Evolutionary conservation across 352 stramenopile genomes (phyloP).

Genomic region (Pythium sp.): DNA sequence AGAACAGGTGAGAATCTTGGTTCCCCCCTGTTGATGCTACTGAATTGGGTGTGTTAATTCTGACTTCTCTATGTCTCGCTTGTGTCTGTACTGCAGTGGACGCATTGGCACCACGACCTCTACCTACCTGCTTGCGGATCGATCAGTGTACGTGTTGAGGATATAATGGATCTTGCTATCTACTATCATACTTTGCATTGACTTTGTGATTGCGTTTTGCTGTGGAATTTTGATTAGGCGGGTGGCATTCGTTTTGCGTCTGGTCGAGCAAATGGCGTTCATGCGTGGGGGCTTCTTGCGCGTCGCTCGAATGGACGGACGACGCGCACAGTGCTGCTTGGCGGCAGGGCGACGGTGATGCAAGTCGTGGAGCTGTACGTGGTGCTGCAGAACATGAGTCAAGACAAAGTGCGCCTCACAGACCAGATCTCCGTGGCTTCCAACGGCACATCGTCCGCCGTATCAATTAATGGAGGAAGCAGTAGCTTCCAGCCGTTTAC

Average conservation of each 20-base stretch:
- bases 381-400: constrained; percentile 48
- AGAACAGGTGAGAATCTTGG: constrained; percentile 4
- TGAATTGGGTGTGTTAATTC: neutral
- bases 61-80: constrained; percentile 1
- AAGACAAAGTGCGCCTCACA: constrained; percentile 25
- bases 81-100: constrained; percentile 26
- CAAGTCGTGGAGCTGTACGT: constrained; percentile 59
- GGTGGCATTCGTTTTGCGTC: constrained; percentile 32
- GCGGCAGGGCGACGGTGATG: constrained; percentile 40
- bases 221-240: constrained; percentile 11
- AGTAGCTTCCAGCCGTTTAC: constrained; percentile 32
- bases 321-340: constrained; percentile 46
- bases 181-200: neutral
- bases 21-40: neutral
- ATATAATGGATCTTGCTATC: neutral
- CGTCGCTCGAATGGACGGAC: constrained; percentile 56
- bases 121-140: constrained; percentile 32
- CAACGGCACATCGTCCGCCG: neutral
- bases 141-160: constrained; percentile 30
- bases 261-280: constrained; percentile 24
- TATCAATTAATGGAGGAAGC: neutral
- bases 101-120: constrained; percentile 32
- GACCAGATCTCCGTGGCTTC: constrained; percentile 30
- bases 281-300: constrained; percentile 41
- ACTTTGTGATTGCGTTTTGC: neutral